These are phyloP conservation scores for Tulasnella sp. DNA, from an alignment of 768 basidiomycete species.

Conservation along the genomic window DNA sequence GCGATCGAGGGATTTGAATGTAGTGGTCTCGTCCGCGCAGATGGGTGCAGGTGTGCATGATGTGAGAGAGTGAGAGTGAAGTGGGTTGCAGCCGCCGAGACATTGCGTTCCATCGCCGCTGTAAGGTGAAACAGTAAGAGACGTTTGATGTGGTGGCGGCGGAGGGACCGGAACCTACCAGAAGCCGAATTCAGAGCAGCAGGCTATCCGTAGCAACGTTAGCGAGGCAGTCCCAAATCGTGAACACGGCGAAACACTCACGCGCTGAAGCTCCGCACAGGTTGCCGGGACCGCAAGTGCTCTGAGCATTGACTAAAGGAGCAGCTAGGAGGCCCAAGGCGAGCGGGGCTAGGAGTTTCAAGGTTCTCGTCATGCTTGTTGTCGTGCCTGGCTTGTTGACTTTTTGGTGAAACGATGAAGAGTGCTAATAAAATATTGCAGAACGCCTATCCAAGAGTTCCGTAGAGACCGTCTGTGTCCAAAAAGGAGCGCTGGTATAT, in stretches of 20 bases:
- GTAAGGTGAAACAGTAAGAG: neutral
- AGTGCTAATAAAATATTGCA: neutral
- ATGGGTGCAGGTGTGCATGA: constrained; percentile 69
- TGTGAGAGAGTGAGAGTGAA: constrained; percentile 49
- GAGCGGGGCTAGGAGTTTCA: constrained; percentile 5
- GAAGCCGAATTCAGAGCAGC: constrained; percentile 46
- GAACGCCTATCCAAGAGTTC: neutral
- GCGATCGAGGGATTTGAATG: constrained; percentile 56
- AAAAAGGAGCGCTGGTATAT: neutral
- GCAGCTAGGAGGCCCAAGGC: neutral
- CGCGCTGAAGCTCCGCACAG: constrained; percentile 7
- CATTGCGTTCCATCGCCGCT: constrained; percentile 35
- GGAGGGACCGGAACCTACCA: constrained; percentile 34
- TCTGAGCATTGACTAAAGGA: neutral
- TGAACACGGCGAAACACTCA: neutral
- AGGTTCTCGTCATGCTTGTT: neutral
- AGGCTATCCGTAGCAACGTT: constrained; percentile 18
- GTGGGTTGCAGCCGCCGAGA: constrained; percentile 79
- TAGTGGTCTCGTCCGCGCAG: constrained; percentile 56
- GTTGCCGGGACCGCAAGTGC: neutral
- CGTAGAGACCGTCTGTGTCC: neutral
- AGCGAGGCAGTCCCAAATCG: neutral
- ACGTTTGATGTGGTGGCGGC: neutral
- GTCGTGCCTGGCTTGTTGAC: neutral
- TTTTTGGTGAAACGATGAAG: neutral